phyloP scores from a whole-genome alignment of 805 yeast species.

The Metschnikowia reukaufii region DNA sequence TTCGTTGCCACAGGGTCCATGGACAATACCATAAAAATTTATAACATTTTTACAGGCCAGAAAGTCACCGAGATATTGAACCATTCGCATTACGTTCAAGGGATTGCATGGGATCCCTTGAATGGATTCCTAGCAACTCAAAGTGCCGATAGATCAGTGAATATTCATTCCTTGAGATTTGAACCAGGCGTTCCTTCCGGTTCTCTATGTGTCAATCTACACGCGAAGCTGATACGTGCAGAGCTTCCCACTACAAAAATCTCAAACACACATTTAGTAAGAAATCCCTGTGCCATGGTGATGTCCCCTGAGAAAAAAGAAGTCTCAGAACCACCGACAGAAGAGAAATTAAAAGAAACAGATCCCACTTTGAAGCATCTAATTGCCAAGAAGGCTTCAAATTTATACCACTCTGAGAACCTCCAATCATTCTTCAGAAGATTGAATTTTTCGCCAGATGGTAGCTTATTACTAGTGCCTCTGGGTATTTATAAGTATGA shows the following conservation, averaged over 20 bases:
- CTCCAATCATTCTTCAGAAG: slow-evolving; percentile 89
- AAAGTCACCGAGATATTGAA: slow-evolving; percentile 61
- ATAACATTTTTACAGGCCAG: slow-evolving; percentile 55
- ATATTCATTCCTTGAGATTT: slow-evolving; percentile 34
- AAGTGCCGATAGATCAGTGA: slow-evolving; percentile 83
- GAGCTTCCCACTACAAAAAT: slow-evolving; percentile 45
- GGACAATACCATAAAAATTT: slow-evolving; percentile 80
- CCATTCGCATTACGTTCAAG: slow-evolving; percentile 91
- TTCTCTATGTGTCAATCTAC: slow-evolving; percentile 34
- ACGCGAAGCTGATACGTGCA: slow-evolving; percentile 51
- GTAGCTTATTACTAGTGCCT: slow-evolving; percentile 69
- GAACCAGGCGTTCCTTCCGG: not conserved
- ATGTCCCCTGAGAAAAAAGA: not conserved
- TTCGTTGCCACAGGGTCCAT: slow-evolving; percentile 85
- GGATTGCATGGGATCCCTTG: slow-evolving; percentile 93
- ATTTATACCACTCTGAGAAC: slow-evolving; percentile 78
- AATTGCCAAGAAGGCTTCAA: slow-evolving; percentile 18
- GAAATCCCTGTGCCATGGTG: not conserved
- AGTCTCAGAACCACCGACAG: not conserved
- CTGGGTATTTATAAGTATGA: slow-evolving; percentile 57
- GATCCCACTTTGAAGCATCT: slow-evolving; percentile 9
- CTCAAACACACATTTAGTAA: not conserved
- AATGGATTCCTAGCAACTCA: slow-evolving; percentile 80
- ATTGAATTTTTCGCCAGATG: slow-evolving; percentile 87
- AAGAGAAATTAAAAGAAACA: not conserved